Base-by-base conservation (phyloP, 2,329 filamentous ascomycete genomes). In the Ciborinia camelliae region DNA sequence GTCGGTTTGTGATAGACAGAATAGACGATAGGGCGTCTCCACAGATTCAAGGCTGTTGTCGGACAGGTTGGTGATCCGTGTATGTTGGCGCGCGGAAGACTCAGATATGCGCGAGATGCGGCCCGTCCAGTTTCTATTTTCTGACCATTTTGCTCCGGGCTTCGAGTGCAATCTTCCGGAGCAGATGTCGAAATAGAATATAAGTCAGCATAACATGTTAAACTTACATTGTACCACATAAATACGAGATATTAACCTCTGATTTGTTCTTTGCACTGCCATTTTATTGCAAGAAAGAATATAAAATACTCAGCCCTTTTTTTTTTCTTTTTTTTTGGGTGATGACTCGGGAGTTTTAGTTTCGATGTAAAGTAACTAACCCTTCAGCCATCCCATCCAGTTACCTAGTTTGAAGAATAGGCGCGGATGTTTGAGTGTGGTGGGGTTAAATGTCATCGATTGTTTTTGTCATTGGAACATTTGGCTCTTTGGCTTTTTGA, bases 1-100 rank as follows among this genome's bases (percentile, higher is more conserved):
- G n/a, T 50, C 20, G 14, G 23, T 23, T 32, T 43, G 35, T 23
- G 28, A 32, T 15, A 18, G 48, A 26, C 30, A 45, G 37, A 26
- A 35, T 45, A 59, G 28, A 54, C 51, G 59, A 62, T n/a, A 23
- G 4, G 26, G 59, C 48, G 48, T 18, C 59, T 62, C 59, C 48
- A 55, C 37, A 47, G 41, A 53, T 32, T 26, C 26, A 54, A 62
- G 37, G 37, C 37, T 53, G 35, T 62, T 20, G 20, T 15, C 50
- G 37, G 48, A 32, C 23, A 43, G 43, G n/a, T 32, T 15, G 32
- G 50, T 55, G 37, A 54, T 20, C 48, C 59, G 50, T 62, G 59
- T 43, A 35, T 43, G 37, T 62, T 62, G 48, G 26, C 59, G 59
- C 59, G 59, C 59, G 59, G 59, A 62, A 62, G 59, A 54, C 5